phyloP scores from a whole-genome alignment of 176 grass and related monocot species.

The Typha latifolia region DNA sequence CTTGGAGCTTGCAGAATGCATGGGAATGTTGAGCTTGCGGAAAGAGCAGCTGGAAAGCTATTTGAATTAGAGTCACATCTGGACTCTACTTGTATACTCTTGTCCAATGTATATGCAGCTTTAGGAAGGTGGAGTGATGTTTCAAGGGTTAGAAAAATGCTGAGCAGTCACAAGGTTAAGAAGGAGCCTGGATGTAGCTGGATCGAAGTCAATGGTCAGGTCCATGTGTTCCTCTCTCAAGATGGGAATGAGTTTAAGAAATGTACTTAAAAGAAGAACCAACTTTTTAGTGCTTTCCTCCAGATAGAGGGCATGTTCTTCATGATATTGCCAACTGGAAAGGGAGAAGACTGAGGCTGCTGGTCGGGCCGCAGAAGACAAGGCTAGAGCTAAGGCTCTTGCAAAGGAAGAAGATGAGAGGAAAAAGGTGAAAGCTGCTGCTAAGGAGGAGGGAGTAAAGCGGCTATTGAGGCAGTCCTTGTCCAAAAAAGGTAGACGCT shows the following conservation, averaged over 20 bases:
- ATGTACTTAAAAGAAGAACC: background rate
- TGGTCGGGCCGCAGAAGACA: too few relatives aligned
- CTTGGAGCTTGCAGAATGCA: slow-evolving; percentile 31
- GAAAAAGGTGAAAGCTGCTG: slow-evolving; percentile 48
- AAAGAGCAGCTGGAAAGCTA: slow-evolving; percentile 26
- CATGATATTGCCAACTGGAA: too few relatives aligned
- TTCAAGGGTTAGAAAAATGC: slow-evolving; percentile 23
- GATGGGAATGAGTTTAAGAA: slow-evolving; percentile 1
- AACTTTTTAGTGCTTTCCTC: background rate
- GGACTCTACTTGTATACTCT: slow-evolving; percentile 29
- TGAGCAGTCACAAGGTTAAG: slow-evolving; percentile 25
- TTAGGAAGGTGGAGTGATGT: slow-evolving; percentile 35
- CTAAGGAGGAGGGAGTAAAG: slow-evolving; percentile 22
- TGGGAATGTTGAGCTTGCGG: slow-evolving; percentile 28
- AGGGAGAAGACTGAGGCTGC: too few relatives aligned
- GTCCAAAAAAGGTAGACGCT: slow-evolving; percentile 34
- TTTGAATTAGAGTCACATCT: slow-evolving; percentile 27
- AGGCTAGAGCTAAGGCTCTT: too few relatives aligned
- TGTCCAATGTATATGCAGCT: slow-evolving; percentile 34
- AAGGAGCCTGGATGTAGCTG: slow-evolving; percentile 37
- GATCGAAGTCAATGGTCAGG: slow-evolving; percentile 28
- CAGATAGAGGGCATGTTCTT: too few relatives aligned
- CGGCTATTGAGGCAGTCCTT: slow-evolving; percentile 27
- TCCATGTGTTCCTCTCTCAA: slow-evolving; percentile 34
- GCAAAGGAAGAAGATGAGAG: background rate